Evolutionary conservation across 2,329 filamentous ascomycete genomes (phyloP), one percentile per base, ranked within the genome.

Genomic region (Trichoderma afroharzianum): DNA sequence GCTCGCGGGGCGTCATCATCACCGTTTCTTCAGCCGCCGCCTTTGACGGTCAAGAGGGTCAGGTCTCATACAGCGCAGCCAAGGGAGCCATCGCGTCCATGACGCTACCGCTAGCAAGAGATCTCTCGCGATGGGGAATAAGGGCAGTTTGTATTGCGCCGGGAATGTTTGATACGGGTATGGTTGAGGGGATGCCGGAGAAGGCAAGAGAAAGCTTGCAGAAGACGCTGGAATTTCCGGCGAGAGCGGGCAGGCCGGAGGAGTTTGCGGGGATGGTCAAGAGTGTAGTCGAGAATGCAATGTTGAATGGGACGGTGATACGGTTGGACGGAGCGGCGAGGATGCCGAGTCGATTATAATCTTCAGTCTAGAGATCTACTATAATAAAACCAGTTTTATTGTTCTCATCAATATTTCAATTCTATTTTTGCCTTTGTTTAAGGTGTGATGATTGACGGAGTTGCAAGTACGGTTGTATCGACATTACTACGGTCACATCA

Each of bases 161-260:
- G 28, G 62, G 62, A 3, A 64, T 64, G 62, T 64, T 64, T 53
- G 62, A 64, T 18, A 64, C 62, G 12, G 62, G 62, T 1, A 64
- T 64, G 62, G 62, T 64, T n/a, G 62, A 53, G 14, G 62, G 62
- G 3, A 64, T 64, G 62, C 62, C 62, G 0, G 43, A 53, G 1
- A 64, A 33, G 62, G 62, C 62, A 3, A 64, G 62, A n/a, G 62
- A 64, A 8, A 64, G 62, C 2, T 33, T 64, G 28, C 53, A 64
- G 9, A 64, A 64, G 62, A 64, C 62, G 11, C 28, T 64, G 9
- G 62, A 64, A 5, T 64, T 64, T 64, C 62, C 62, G 62, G 62
- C 43, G 62, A 53, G 62, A 30, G 62, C 62, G 62, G 62, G 62
- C n/a, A 53, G 62, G 43, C 62, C 62, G 26, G 62, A 64, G 62